These are phyloP conservation scores for Populus ilicifolia DNA, from an alignment of 345 rosid genomes.

Conservation along the genomic window DNA sequence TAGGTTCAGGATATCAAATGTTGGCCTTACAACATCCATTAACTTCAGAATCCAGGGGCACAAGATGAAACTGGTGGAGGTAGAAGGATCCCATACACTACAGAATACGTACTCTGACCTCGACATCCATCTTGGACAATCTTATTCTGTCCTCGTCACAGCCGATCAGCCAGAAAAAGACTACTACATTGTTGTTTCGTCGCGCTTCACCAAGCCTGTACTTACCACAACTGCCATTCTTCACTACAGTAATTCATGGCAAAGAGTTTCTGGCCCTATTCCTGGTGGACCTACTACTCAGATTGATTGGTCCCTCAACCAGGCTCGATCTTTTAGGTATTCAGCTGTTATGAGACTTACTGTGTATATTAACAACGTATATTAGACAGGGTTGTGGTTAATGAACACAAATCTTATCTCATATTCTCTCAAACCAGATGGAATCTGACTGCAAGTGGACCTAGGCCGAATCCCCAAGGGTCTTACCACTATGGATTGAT, in stretches of 20 bases:
- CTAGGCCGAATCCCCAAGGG: slow-evolving; percentile 87
- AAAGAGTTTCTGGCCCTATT: slow-evolving; percentile 48
- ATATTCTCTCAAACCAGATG: slow-evolving; percentile 35
- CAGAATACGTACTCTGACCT: slow-evolving; percentile 62
- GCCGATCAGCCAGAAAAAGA: slow-evolving; percentile 66
- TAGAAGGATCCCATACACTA: slow-evolving; percentile 72
- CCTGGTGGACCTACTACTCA: slow-evolving; percentile 69
- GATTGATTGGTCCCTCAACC: slow-evolving; percentile 75
- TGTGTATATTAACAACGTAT: too few relatives aligned
- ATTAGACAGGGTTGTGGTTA: too few relatives aligned
- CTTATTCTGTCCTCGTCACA: slow-evolving; percentile 63
- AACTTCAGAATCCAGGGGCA: slow-evolving; percentile 85
- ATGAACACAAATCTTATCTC: background rate
- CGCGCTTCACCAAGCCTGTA: slow-evolving; percentile 58
- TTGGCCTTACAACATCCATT: slow-evolving; percentile 58
- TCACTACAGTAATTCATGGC: slow-evolving; percentile 62
- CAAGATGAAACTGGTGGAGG: slow-evolving; percentile 66
- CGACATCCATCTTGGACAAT: slow-evolving; percentile 73
- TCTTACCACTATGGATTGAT: slow-evolving; percentile 90
- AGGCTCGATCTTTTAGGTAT: slow-evolving; percentile 63
- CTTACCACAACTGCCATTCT: slow-evolving; percentile 56
- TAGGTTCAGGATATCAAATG: slow-evolving; percentile 73
- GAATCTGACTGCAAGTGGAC: slow-evolving; percentile 76
- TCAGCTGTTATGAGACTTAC: background rate
- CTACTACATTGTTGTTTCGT: slow-evolving; percentile 58